Conservation (phyloP, 176 grass and related monocot genomes). For the Musa acuminata region DNA sequence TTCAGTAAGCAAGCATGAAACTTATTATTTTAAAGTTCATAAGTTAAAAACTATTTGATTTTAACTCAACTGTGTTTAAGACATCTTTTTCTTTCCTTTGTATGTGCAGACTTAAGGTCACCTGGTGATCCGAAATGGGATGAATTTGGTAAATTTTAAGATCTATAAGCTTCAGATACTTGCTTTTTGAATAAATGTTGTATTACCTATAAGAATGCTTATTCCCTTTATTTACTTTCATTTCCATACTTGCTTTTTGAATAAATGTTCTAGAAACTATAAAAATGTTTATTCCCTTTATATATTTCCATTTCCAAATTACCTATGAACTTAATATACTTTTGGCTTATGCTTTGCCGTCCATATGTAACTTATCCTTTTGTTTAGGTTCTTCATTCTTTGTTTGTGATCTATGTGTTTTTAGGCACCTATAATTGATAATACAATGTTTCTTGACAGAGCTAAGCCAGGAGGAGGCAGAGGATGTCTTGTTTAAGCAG, state of each 20-base stretch:
- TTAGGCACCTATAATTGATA: not conserved
- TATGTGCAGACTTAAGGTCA: conserved; percentile 60
- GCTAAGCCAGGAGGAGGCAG: conserved; percentile 68
- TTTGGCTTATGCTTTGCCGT: not conserved
- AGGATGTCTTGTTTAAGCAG: conserved; percentile 95
- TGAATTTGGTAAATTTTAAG: conserved; percentile 55
- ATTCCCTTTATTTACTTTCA: conserved; percentile 20
- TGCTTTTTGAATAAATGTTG: not conserved
- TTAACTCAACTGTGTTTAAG: not conserved
- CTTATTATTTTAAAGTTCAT: not conserved
- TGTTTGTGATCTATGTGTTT: not conserved
- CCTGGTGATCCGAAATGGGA: conserved; percentile 68
- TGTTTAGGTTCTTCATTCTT: not conserved
- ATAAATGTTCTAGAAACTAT: not conserved
- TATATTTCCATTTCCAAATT: not conserved
- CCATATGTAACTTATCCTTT: not conserved
- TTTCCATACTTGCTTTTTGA: no score
- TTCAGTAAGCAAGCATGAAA: not conserved
- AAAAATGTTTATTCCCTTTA: conserved; percentile 21
- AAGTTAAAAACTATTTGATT: not conserved
- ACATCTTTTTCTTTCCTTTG: conserved; percentile 15
- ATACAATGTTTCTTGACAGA: conserved; percentile 45
- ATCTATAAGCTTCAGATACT: not conserved
- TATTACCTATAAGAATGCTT: not conserved
- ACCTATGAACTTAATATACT: not conserved